Evolutionary conservation across 2,329 filamentous ascomycete genomes (phyloP), one percentile per base, ranked within the genome.

Genomic region (Hymenoscyphus fraxineus): DNA sequence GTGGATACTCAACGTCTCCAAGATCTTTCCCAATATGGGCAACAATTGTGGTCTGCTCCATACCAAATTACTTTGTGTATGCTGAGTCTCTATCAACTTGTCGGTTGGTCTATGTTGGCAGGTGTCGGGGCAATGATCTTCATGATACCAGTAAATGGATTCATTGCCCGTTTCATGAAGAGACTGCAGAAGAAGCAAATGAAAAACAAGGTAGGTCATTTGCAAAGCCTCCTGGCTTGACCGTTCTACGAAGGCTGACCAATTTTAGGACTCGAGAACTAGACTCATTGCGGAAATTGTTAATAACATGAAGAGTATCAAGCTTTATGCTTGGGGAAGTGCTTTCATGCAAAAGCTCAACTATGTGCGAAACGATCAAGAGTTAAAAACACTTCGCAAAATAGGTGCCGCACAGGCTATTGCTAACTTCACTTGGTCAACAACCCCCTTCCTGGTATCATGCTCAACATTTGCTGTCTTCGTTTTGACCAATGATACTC

Each of bases 301-400:
- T 74, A 97, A 96, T 82, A 98, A 98, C 79, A 99, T 99, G 91
- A 99, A 99, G 82, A 96, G 93, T 75, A 95, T 99, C 81, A 99
- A 99, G 80, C 85, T 99, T 22, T 99, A 97, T 76, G 95, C 95
- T 38, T 99, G 95, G 95, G 94, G 93, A 39, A 90, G 89, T 38
- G 94, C 95, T 15, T 99, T 99, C 76, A 97, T 97, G 88, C 95
- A 93, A 78, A 97, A 96, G 79, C 86, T 99, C 65, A 98, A 95
- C 79, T 91, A 91, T 76, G 93, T 99, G 66, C 88, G 95, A 78
- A 99, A 99, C 78, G 95, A 99, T 73, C 86, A 92, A 72, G 95
- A 99, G 78, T 82, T 99, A 63, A 95, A 95, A 80, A 99, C 96
- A 32, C 83, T 99, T 64, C 90, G 95, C 68, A 97, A 94, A 78